Conservation (phyloP, 2,329 filamentous ascomycete genomes). For the Ophiobolus disseminans region DNA sequence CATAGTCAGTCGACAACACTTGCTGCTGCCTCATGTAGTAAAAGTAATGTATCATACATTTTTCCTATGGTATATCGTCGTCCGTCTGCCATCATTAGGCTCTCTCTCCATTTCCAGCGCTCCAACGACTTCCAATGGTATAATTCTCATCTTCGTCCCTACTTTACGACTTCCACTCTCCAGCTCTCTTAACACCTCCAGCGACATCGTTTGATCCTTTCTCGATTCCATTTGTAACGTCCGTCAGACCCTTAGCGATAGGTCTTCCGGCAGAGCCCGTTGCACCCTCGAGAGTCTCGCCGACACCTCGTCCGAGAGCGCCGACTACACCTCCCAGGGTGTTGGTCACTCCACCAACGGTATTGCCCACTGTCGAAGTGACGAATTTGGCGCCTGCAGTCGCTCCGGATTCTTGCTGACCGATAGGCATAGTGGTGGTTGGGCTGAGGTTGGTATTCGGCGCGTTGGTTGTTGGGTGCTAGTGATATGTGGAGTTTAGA, state of each 20-base stretch:
- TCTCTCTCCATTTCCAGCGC: no score
- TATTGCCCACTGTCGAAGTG: slow-evolving; percentile 63
- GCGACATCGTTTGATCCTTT: slow-evolving; percentile 52
- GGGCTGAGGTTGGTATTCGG: slow-evolving; percentile 8
- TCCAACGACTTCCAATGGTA: no score
- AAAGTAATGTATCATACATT: not conserved
- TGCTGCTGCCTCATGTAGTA: no score
- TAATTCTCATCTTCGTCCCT: no score
- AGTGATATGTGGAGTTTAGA: slow-evolving; percentile 5
- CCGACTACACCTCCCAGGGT: slow-evolving; percentile 62
- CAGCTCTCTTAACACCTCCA: slow-evolving; percentile 56
- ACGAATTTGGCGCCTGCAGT: slow-evolving; percentile 63
- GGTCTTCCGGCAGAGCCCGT: slow-evolving; percentile 53
- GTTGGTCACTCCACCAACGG: slow-evolving; percentile 60
- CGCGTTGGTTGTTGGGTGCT: no score
- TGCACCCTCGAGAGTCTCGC: slow-evolving; percentile 55
- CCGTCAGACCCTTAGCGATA: slow-evolving; percentile 52
- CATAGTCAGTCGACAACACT: no score
- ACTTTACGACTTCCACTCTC: slow-evolving; percentile 55
- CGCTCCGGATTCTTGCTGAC: slow-evolving; percentile 53
- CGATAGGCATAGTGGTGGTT: slow-evolving; percentile 42
- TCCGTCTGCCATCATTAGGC: slow-evolving; percentile 11
- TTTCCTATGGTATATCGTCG: not conserved
- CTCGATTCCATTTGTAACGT: slow-evolving; percentile 55
- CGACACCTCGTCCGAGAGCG: slow-evolving; percentile 53